Evolutionary conservation across 2,329 filamentous ascomycete species (phyloP).

Genomic region (Colletotrichum trifolii): DNA sequence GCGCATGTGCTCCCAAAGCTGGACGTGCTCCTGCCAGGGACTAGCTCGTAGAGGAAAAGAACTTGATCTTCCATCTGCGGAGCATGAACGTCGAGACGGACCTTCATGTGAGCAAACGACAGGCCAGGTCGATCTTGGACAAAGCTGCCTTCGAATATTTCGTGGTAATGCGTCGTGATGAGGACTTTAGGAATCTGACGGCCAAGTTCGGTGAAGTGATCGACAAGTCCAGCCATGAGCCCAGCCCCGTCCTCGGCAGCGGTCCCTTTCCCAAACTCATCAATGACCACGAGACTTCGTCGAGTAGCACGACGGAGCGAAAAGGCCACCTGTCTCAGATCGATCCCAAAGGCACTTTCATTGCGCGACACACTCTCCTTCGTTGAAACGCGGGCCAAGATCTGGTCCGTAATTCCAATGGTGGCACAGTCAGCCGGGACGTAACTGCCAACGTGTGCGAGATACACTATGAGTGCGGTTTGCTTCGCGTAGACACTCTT

Average conservation of each 20-base stretch:
- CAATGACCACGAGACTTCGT: constrained; percentile 85
- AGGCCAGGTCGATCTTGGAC: constrained; percentile 63
- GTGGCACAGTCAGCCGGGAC: constrained; percentile 82
- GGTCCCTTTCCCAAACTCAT: constrained; percentile 85
- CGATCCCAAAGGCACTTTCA: constrained; percentile 76
- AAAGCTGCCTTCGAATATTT: constrained; percentile 76
- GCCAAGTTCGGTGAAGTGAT: constrained; percentile 63
- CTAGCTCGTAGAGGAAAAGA: constrained; percentile 79
- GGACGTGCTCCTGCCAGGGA: constrained; percentile 74
- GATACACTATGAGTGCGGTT: constrained; percentile 87
- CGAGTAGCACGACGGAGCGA: constrained; percentile 79
- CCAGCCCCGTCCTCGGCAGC: constrained; percentile 68
- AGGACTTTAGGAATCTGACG: constrained; percentile 65
- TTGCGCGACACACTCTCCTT: constrained; percentile 69
- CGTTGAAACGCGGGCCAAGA: constrained; percentile 86
- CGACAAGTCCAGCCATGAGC: constrained; percentile 66
- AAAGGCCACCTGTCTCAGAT: constrained; percentile 87
- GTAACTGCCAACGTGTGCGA: constrained; percentile 93
- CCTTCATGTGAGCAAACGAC: constrained; percentile 77
- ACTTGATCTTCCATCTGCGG: constrained; percentile 69
- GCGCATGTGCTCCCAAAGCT: constrained; percentile 92
- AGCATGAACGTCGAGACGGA: constrained; percentile 67
- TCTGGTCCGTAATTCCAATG: constrained; percentile 92
- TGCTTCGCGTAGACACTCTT: constrained; percentile 98
- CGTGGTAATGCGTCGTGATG: constrained; percentile 73